Percentiles rank a stretch among this genome's conserved stretches.
phyloP scores from a whole-genome alignment of 148 eudicot genomes.

The Camellia granthamiana region DNA sequence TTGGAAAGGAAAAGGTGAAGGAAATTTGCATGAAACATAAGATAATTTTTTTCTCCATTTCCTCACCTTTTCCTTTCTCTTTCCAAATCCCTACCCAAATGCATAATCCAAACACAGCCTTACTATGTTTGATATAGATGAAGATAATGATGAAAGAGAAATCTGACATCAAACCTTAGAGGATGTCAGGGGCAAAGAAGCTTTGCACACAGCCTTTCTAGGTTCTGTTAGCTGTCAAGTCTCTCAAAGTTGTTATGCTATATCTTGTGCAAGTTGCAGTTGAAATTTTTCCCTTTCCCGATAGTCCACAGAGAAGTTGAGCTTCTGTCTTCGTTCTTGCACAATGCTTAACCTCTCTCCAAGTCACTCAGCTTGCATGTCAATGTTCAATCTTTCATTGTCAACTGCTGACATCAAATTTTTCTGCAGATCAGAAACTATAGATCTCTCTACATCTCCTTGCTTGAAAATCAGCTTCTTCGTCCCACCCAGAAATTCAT shows the following conservation, averaged over 20 bases:
- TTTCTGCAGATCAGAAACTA: constrained; percentile 34
- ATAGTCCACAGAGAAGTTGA: constrained; percentile 47
- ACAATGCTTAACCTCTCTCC: constrained; percentile 64
- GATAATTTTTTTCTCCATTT: too few species aligned
- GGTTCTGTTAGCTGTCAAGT: constrained; percentile 51
- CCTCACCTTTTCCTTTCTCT: too few species aligned
- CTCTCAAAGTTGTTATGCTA: constrained; percentile 28
- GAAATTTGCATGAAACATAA: too few species aligned
- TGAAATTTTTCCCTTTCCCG: constrained; percentile 62
- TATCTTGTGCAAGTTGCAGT: constrained; percentile 71
- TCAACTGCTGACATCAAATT: constrained; percentile 58
- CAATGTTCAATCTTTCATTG: neutral
- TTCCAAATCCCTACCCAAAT: too few species aligned
- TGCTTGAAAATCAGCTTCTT: constrained; percentile 16
- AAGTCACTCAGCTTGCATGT: constrained; percentile 62
- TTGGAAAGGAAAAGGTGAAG: too few species aligned
- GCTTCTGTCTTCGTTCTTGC: constrained; percentile 72
- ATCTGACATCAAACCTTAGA: constrained; percentile 48
- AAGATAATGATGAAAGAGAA: neutral
- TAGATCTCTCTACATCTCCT: neutral
- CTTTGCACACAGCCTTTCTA: constrained; percentile 51
- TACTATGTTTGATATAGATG: too few species aligned
- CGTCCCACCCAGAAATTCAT: constrained; percentile 18
- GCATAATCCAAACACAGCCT: too few species aligned
- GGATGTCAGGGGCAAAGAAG: constrained; percentile 62